Evolutionary conservation across 306 rosid genomes (phyloP).

Genomic region (Pyrus bretschneideri): DNA sequence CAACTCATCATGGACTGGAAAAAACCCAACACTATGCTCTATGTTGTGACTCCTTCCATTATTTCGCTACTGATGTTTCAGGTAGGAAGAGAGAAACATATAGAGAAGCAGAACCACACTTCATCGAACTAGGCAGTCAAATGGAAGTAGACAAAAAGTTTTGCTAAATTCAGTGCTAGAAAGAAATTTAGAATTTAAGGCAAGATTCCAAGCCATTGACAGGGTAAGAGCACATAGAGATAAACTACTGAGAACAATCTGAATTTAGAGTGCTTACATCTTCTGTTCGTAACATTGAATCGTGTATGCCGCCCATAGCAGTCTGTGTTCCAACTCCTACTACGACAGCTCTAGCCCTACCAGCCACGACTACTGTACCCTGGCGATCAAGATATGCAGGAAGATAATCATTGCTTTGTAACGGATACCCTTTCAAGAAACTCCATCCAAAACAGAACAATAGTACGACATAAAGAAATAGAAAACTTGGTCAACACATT

Average conservation of each 20-base stretch:
- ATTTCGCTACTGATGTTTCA: neutral
- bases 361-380: slow-evolving; percentile 98
- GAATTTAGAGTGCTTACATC: slow-evolving; percentile 57
- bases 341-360: slow-evolving; percentile 92
- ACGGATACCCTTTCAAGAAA: neutral
- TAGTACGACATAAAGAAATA: neutral
- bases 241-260: neutral
- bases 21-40: neutral
- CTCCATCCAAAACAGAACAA: neutral
- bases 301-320: slow-evolving; percentile 95
- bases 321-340: slow-evolving; percentile 91
- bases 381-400: slow-evolving; percentile 33
- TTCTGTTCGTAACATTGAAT: slow-evolving; percentile 84
- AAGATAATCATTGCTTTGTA: neutral
- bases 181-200: neutral
- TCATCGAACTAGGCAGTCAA: neutral
- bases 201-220: neutral
- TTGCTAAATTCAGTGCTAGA: neutral
- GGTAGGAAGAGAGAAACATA: neutral
- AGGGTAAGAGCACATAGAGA: neutral
- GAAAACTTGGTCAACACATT: neutral
- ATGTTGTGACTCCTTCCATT: neutral
- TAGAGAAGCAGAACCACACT: neutral
- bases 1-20: no score
- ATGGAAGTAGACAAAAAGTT: neutral